Percentiles rank a stretch among this genome's conserved stretches.
phyloP scores from a whole-genome alignment of 257 asterid species.

The Linderniella brevidens region DNA sequence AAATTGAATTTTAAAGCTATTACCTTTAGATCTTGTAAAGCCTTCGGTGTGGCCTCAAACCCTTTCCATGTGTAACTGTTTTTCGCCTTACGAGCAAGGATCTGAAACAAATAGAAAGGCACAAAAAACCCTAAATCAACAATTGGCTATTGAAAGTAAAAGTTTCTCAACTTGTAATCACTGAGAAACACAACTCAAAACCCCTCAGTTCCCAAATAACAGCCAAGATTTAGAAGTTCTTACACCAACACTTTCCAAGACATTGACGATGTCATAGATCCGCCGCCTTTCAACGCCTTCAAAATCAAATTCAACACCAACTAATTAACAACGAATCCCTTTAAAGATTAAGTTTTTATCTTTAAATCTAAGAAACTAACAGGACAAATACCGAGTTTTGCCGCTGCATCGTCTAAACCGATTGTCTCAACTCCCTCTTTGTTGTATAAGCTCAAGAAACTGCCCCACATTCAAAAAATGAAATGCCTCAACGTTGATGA shows the following conservation, averaged over 20 bases:
- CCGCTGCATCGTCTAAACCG: conserved; percentile 91
- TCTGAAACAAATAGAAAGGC: conserved; percentile 22
- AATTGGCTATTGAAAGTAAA: background rate
- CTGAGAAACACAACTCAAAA: background rate
- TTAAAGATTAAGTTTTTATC: background rate
- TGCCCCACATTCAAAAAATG: conserved; percentile 14
- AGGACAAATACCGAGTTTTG: conserved; percentile 36
- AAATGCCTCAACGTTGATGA: background rate
- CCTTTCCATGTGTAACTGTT: conserved; percentile 91
- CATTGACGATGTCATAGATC: conserved; percentile 95
- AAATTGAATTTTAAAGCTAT: background rate
- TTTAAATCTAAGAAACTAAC: background rate
- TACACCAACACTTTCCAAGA: conserved; percentile 92
- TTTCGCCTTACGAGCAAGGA: conserved; percentile 73
- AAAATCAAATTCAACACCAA: background rate
- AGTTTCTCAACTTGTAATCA: background rate
- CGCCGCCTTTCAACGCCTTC: conserved; percentile 94
- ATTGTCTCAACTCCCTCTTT: conserved; percentile 64
- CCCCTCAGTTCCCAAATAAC: background rate
- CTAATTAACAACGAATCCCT: background rate
- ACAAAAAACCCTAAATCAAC: conserved; percentile 10
- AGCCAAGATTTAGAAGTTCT: conserved; percentile 18
- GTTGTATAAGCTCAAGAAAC: conserved; percentile 74
- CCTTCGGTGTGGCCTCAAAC: conserved; percentile 56
- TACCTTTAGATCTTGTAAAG: conserved; percentile 65